These are phyloP conservation scores for Candida broadrunensis DNA, from an alignment of 805 yeast genomes.

Conservation along the genomic window DNA sequence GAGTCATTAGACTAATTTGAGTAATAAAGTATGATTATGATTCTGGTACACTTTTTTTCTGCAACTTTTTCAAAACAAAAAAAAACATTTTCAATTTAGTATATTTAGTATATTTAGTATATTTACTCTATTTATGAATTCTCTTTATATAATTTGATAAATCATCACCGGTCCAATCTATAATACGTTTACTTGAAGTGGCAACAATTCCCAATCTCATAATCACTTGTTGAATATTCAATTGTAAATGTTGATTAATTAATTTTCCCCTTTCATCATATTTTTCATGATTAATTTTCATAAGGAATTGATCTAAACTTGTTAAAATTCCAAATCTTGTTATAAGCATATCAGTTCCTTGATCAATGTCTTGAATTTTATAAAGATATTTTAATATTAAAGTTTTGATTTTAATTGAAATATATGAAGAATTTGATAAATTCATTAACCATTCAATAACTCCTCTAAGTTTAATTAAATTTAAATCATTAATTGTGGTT, in stretches of 20 bases:
- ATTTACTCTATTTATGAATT: constrained; percentile 6
- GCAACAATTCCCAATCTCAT: constrained; percentile 42
- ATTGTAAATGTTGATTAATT: constrained; percentile 24
- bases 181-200: constrained; percentile 48
- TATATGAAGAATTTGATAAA: constrained; percentile 50
- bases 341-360: constrained; percentile 56
- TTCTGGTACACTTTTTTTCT: too few species aligned
- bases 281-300: constrained; percentile 12
- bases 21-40: too few species aligned
- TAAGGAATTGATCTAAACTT: constrained; percentile 23
- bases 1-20: too few species aligned
- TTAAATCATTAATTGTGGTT: constrained; percentile 48
- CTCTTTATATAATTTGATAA: constrained; percentile 43
- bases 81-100: too few species aligned
- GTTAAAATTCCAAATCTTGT: constrained; percentile 50
- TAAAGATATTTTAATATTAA: constrained; percentile 42
- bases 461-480: constrained; percentile 48
- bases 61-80: too few species aligned
- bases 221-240: constrained; percentile 46
- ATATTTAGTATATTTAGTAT: too few species aligned
- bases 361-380: constrained; percentile 49
- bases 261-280: constrained; percentile 7
- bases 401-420: constrained; percentile 35
- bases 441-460: constrained; percentile 68
- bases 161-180: constrained; percentile 62